phyloP scores from a whole-genome alignment of 805 yeast species.

The Ogataea allantospora region DNA sequence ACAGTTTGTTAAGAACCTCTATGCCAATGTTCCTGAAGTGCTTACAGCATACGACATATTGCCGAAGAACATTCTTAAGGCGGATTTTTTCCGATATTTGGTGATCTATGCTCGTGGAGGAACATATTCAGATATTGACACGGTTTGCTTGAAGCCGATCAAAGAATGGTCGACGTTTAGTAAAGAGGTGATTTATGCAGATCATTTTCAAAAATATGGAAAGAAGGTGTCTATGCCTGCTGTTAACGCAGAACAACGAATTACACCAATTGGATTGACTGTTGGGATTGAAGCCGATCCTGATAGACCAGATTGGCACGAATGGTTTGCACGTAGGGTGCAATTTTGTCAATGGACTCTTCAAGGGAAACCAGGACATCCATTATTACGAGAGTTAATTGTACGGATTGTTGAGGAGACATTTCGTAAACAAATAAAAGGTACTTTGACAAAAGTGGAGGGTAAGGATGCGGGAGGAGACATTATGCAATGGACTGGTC shows the following conservation, averaged over 20 bases:
- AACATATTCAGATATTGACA: slow-evolving; percentile 88
- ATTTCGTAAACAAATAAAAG: slow-evolving; percentile 48
- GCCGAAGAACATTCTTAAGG: slow-evolving; percentile 82
- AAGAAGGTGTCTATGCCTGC: slow-evolving; percentile 8
- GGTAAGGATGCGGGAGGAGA: slow-evolving; percentile 71
- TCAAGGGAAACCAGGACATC: slow-evolving; percentile 88
- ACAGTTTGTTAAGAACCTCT: slow-evolving; percentile 54
- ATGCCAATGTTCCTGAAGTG: slow-evolving; percentile 72
- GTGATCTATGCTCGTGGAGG: slow-evolving; percentile 91
- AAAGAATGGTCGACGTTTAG: slow-evolving; percentile 68
- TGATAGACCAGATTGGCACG: slow-evolving; percentile 89
- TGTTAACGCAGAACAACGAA: slow-evolving; percentile 26
- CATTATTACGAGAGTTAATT: slow-evolving; percentile 77
- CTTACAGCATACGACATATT: slow-evolving; percentile 67
- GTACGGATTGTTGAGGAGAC: slow-evolving; percentile 78
- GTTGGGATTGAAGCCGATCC: slow-evolving; percentile 98
- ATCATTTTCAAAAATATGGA: slow-evolving; percentile 3
- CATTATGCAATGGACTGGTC: slow-evolving; percentile 95
- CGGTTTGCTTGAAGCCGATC: slow-evolving; percentile 69
- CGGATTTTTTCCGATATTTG: slow-evolving; percentile 90
- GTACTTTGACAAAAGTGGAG: slow-evolving; percentile 43
- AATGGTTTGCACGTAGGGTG: slow-evolving; percentile 88
- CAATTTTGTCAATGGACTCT: slow-evolving; percentile 98
- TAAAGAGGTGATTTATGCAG: slow-evolving; percentile 18
- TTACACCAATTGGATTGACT: slow-evolving; percentile 62